Conservation (phyloP, 2,329 filamentous ascomycete genomes). For the Neoscytalidium dimidiatum region DNA sequence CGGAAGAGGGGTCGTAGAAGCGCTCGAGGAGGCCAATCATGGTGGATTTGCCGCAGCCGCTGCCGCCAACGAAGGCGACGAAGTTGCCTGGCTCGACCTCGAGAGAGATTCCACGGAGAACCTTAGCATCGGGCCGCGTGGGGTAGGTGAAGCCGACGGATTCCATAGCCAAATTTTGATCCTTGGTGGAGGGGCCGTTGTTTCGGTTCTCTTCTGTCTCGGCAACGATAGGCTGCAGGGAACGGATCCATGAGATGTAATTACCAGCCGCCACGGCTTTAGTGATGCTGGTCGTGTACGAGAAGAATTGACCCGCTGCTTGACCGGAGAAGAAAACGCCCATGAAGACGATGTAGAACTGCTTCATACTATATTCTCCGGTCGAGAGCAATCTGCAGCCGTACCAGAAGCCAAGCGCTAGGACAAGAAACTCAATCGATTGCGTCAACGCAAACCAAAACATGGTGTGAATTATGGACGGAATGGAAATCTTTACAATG, state of each 20-base stretch:
- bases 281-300: conserved; percentile 89
- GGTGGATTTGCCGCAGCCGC: conserved; percentile 91
- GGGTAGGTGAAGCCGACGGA: conserved; percentile 94
- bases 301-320: conserved; percentile 84
- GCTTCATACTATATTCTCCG: conserved; percentile 72
- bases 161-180: background rate
- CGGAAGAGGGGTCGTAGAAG: conserved; percentile 87
- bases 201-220: conserved; percentile 38
- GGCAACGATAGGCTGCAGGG: conserved; percentile 38
- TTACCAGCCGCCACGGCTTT: conserved; percentile 81
- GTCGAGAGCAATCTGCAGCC: conserved; percentile 74
- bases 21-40: conserved; percentile 90
- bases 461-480: conserved; percentile 65
- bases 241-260: conserved; percentile 48
- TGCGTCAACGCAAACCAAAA: conserved; percentile 79
- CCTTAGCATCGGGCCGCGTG: conserved; percentile 86
- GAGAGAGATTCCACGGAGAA: conserved; percentile 81
- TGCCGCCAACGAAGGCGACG: conserved; percentile 85
- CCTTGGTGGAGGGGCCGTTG: conserved; percentile 28
- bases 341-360: conserved; percentile 87
- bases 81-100: conserved; percentile 76
- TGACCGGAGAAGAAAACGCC: conserved; percentile 84
- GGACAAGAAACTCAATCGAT: conserved; percentile 74
- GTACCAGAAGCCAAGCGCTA: conserved; percentile 88
- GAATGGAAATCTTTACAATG: conserved; percentile 23